Evolutionary conservation across 2,329 filamentous ascomycete genomes (phyloP), one percentile per base, ranked within the genome.

Genomic region (Knoxdaviesia capensis): DNA sequence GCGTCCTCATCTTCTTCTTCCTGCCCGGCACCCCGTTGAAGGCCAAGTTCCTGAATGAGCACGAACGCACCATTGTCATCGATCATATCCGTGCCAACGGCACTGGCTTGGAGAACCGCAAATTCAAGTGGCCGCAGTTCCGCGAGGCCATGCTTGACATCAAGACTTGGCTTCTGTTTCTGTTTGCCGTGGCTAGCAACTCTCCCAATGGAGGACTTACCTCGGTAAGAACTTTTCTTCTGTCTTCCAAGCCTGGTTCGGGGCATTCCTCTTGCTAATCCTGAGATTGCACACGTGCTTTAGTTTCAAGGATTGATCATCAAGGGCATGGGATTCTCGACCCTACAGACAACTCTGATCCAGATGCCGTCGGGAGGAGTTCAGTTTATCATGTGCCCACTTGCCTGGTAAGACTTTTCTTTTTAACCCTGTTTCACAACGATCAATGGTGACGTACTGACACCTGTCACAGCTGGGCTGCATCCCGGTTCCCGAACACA

Each of bases 101-200:
- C 32, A 61, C 66, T 6, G 58, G 65, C 3, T 53, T 66, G 0
- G 63, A 68, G 32, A 62, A 65, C 7, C 54, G 62, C 1, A 52
- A 48, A 7, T 75, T 66, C 62, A 61, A 58, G 41, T 64, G 63
- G 59, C 56, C 62, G 3, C 73, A 77, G 49, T 54, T 64, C 31
- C 44, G 53, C 5, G 71, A 77, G 52, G 72, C 69, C 40, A 51
- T 76, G 0, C 42, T 59, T 7, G 73, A 75, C 47, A 69, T 68
- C 3, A 75, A 77, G 52, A 71, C 70, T 0, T 77, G 70, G 71
- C 56, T 76, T 39, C 62, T 77, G 38, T 62, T 72, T 44, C 58
- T 56, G 2, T 63, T 77, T 28, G 61, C 65, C 28, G 46, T 76
- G 5, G 53, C 68, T 3, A 67, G 63, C 2, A 67, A 72, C 53